Evolutionary conservation across 495 filamentous ascomycete genomes (phyloP).

Genomic region (Aspergillus biplanus): DNA sequence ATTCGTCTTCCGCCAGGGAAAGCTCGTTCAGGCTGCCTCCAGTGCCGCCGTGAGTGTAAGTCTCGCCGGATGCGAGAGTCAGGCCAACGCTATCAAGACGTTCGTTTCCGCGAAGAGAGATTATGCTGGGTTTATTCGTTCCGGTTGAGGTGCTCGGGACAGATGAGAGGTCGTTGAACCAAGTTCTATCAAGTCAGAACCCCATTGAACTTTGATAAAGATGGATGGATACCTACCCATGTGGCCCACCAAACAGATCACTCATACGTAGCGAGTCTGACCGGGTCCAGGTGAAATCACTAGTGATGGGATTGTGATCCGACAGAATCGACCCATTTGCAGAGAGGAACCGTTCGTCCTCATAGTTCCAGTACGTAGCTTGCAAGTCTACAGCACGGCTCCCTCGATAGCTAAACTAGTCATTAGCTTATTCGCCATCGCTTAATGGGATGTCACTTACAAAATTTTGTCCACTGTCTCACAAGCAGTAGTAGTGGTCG

Average conservation of each 20-base stretch:
- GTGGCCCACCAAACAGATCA: constrained; percentile 54
- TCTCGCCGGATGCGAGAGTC: constrained; percentile 48
- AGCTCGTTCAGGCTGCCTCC: constrained; percentile 52
- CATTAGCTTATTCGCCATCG: not conserved
- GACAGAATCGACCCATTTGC: constrained; percentile 58
- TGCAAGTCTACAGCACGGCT: constrained; percentile 47
- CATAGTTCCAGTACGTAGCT: constrained; percentile 53
- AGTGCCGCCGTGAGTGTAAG: constrained; percentile 56
- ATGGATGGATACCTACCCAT: constrained; percentile 34
- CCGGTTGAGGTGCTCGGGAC: constrained; percentile 37
- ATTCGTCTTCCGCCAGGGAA: constrained; percentile 49
- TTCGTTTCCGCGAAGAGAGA: constrained; percentile 53
- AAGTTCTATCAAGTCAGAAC: constrained; percentile 26
- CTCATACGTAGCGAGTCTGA: constrained; percentile 46
- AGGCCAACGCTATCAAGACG: constrained; percentile 56
- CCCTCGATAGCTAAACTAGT: constrained; percentile 45
- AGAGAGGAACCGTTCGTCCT: constrained; percentile 48
- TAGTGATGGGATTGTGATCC: constrained; percentile 63
- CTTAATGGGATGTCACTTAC: constrained; percentile 8
- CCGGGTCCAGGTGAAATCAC: constrained; percentile 56
- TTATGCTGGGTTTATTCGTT: constrained; percentile 21
- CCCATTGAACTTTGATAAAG: not conserved
- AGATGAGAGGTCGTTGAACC: constrained; percentile 58
- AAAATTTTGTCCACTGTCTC: constrained; percentile 68
- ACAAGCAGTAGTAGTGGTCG: constrained; percentile 50